Conservation (phyloP, 768 basidiomycete species). For the Panaeolus cyanescens region DNA sequence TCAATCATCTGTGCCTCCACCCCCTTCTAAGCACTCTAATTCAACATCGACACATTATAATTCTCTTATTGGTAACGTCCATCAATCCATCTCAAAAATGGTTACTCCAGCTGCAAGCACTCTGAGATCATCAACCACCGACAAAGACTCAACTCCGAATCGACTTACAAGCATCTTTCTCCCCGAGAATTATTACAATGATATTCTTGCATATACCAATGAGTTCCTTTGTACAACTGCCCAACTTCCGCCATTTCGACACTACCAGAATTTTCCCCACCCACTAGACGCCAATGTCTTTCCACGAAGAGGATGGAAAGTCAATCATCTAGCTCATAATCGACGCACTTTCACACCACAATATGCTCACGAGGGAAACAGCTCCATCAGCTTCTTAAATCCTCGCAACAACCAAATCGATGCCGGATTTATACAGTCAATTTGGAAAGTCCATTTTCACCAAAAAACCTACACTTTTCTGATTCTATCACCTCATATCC, state of each 20-base stretch:
- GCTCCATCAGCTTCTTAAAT: conserved; percentile 10
- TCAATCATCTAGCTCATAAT: conserved; percentile 5
- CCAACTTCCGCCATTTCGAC: conserved; percentile 6
- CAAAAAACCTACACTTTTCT: conserved; percentile 1
- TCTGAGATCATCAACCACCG: too few species aligned
- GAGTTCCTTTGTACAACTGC: too few species aligned
- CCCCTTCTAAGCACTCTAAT: too few species aligned
- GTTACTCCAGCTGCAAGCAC: too few species aligned
- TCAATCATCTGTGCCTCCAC: too few species aligned
- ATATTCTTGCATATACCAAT: too few species aligned
- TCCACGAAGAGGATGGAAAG: neutral
- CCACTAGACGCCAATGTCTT: conserved; percentile 10
- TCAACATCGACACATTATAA: too few species aligned
- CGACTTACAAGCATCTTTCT: too few species aligned
- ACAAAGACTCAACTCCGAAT: too few species aligned
- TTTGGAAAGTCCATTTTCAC: conserved; percentile 6
- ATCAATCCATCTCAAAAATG: too few species aligned
- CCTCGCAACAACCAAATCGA: neutral
- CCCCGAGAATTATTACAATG: too few species aligned
- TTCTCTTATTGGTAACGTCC: too few species aligned
- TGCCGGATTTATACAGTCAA: conserved; percentile 12
- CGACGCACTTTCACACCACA: conserved; percentile 5
- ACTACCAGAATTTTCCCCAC: conserved; percentile 10
- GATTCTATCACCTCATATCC: conserved; percentile 7
- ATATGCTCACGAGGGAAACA: conserved; percentile 10